Evolutionary conservation across 1,284 basidiomycete species (phyloP), one percentile per base, ranked within the genome.

Genomic region (Pyrrhoderma lamaoense): DNA sequence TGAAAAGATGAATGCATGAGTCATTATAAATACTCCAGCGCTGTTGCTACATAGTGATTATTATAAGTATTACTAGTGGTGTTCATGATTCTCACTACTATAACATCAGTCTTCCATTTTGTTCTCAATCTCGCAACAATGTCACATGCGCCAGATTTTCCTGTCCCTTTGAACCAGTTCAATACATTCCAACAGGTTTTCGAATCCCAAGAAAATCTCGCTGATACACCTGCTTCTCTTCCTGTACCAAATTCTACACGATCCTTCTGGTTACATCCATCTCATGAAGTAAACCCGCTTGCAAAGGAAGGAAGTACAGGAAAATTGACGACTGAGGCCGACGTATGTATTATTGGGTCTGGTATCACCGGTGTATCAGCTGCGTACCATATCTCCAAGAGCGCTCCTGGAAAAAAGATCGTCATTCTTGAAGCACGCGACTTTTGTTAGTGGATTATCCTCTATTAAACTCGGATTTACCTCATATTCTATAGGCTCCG

Each of bases 321-420:
- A 0, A 56, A 66, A 0, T 64, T 88, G 18, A 76, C 76, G 0
- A 45, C 62, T 0, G 75, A 80, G 47, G 79, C 80, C 2, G 86
- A 90, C 59, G 67, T 89, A 11, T 86, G 81, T 56, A 80, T 90
- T 56, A 80, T 90, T 40, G 87, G 88, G 1, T 79, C 82, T 27
- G 87, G 88, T 0, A 82, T 91, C 22, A 85, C 86, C 0, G 88
- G 89, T 7, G 73, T 85, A 7, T 79, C 80, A 19, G 72, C 78
- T 1, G 84, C 84, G 9, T 86, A 84, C 61, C 82, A 88, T 61
- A 66, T 89, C 18, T 72, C 79, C 2, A 69, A 74, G 51, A 58
- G 64, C 1, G 54, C 76, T 4, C 58, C 51, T 38, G 55, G 57
- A 14, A 56, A 58, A 31, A 79, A 68, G 36, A 70, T 78, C 1